Evolutionary conservation across 2,329 filamentous ascomycete species (phyloP).

Genomic region (Stagonosporopsis chrysanthemi): DNA sequence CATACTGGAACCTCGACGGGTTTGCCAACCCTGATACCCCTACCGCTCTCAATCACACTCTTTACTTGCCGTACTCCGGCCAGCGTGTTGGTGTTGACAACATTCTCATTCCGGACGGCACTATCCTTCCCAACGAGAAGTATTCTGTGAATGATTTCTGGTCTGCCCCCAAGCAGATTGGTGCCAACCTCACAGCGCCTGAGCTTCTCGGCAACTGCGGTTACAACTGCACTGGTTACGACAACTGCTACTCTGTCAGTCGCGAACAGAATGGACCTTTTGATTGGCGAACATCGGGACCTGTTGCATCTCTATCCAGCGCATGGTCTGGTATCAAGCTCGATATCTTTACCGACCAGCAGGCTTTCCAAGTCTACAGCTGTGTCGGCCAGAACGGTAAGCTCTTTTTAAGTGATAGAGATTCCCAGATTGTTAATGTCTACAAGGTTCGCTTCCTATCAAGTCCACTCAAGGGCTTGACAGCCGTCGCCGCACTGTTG

Average conservation of each 20-base stretch:
- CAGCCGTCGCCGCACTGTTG: conserved; percentile 67
- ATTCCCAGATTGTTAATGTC: conserved; percentile 13
- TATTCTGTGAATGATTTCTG: conserved; percentile 83
- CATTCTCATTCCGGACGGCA: conserved; percentile 57
- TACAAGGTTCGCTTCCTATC: conserved; percentile 62
- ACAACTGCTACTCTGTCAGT: conserved; percentile 76
- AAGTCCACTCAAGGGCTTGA: conserved; percentile 75
- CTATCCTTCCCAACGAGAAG: conserved; percentile 72
- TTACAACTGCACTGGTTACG: conserved; percentile 82
- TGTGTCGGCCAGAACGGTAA: conserved; percentile 78
- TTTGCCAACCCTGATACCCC: conserved; percentile 76
- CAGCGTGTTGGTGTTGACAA: conserved; percentile 71
- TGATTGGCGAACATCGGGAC: conserved; percentile 68
- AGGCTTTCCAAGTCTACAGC: conserved; percentile 86
- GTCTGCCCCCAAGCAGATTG: conserved; percentile 80
- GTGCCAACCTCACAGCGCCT: conserved; percentile 69
- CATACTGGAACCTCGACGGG: conserved; percentile 85
- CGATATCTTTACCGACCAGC: conserved; percentile 83
- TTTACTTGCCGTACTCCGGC: conserved; percentile 75
- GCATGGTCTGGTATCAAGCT: conserved; percentile 83
- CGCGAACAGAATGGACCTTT: conserved; percentile 64
- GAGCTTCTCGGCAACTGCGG: conserved; percentile 79
- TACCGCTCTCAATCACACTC: conserved; percentile 72
- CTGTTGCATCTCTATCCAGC: conserved; percentile 71
- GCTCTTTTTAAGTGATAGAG: background rate